Conservation (phyloP, 1,284 basidiomycete species). For the Cronartium quercuum region DNA sequence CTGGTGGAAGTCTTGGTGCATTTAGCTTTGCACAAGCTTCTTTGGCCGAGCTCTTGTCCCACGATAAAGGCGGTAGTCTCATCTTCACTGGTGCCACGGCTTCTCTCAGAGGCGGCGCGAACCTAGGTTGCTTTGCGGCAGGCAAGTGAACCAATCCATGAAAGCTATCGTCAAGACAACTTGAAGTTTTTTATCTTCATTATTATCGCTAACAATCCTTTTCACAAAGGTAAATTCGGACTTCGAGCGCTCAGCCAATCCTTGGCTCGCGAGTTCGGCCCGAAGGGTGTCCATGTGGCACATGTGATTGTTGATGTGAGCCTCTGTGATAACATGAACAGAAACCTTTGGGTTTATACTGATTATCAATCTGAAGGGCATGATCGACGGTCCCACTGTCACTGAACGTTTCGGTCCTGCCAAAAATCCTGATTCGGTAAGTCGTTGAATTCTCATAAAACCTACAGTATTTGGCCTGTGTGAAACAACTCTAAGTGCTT, state of each 20-base stretch:
- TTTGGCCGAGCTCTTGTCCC: not conserved
- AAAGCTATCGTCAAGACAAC: no score
- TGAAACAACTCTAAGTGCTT: not conserved
- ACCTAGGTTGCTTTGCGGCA: slow-evolving; percentile 41
- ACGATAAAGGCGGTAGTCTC: not conserved
- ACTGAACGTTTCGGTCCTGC: not conserved
- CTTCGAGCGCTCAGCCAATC: slow-evolving; percentile 42
- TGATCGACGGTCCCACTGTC: not conserved
- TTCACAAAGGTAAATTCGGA: slow-evolving; percentile 41
- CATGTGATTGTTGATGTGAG: slow-evolving; percentile 44
- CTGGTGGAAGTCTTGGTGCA: not conserved
- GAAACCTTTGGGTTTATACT: slow-evolving; percentile 4
- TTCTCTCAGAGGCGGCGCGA: slow-evolving; percentile 42
- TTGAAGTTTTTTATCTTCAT: not conserved
- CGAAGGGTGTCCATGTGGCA: slow-evolving; percentile 42
- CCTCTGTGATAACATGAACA: not conserved
- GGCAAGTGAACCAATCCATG: not conserved
- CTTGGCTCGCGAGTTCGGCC: slow-evolving; percentile 42
- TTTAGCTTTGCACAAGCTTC: not conserved
- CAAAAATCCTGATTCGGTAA: not conserved
- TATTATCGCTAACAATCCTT: not conserved
- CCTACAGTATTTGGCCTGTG: no score
- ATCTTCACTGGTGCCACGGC: slow-evolving; percentile 41
- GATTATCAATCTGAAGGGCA: not conserved
- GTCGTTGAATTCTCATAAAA: not conserved